Evolutionary conservation across 805 yeast genomes (phyloP).

Genomic region (Candida ulmi): DNA sequence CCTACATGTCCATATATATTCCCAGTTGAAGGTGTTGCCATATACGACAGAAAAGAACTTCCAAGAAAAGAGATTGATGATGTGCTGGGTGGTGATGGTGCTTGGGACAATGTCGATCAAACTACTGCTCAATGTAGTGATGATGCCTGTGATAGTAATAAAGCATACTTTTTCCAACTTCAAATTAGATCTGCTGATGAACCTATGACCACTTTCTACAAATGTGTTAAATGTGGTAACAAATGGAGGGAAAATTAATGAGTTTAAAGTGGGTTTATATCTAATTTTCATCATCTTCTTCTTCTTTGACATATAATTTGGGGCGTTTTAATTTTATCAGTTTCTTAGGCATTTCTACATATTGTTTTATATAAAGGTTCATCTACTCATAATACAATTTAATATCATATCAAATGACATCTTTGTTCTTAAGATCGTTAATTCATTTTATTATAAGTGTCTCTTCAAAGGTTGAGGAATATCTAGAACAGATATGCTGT

Average conservation of each 20-base stretch:
- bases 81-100: constrained; percentile 93
- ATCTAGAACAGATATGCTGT: no score
- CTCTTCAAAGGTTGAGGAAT: no score
- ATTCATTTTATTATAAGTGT: no score
- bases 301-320: not conserved
- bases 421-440: no score
- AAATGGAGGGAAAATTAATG: constrained; percentile 92
- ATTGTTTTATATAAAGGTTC: no score
- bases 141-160: constrained; percentile 77
- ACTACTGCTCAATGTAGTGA: constrained; percentile 89
- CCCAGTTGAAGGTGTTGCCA: constrained; percentile 75
- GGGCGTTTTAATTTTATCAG: not conserved
- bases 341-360: no score
- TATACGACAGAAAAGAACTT: constrained; percentile 79
- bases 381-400: no score
- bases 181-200: constrained; percentile 98
- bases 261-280: not conserved
- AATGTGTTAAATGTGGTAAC: constrained; percentile 83
- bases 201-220: constrained; percentile 98
- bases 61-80: constrained; percentile 92
- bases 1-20: constrained; percentile 95
- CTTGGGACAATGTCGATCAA: constrained; percentile 99
- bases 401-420: no score
- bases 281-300: not conserved
- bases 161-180: constrained; percentile 94